Conservation (phyloP, 1,139 yeast genomes). For the Geotrichum aggregatum region DNA sequence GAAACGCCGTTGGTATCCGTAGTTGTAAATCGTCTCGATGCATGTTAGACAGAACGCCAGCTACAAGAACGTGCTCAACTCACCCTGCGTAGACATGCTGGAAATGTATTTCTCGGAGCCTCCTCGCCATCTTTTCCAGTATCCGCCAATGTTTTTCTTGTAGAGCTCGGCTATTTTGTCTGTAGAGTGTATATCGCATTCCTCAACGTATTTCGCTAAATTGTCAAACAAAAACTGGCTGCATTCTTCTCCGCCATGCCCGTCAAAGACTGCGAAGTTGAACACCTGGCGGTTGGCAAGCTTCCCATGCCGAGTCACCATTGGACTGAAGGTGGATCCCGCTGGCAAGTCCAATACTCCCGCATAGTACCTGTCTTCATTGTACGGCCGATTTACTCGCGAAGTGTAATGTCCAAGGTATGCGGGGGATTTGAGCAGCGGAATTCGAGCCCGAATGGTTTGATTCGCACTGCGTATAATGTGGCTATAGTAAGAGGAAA, state of each 20-base stretch:
- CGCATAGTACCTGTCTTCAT: conserved; percentile 76
- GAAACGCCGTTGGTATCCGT: conserved; percentile 58
- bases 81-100: conserved; percentile 38
- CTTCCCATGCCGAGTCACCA: conserved; percentile 31
- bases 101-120: conserved; percentile 47
- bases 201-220: conserved; percentile 56
- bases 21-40: conserved; percentile 52
- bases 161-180: conserved; percentile 50
- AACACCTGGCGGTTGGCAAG: conserved; percentile 44
- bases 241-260: conserved; percentile 87
- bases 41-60: neutral
- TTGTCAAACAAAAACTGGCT: conserved; percentile 54
- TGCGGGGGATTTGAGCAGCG: conserved; percentile 63
- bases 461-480: conserved; percentile 10
- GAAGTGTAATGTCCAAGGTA: conserved; percentile 78
- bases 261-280: conserved; percentile 77
- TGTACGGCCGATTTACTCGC: conserved; percentile 69
- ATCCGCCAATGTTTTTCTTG: conserved; percentile 64
- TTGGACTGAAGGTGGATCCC: conserved; percentile 39
- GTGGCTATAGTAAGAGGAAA: conserved; percentile 18
- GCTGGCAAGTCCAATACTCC: conserved; percentile 49
- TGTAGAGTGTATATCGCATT: conserved; percentile 38
- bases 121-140: conserved; percentile 77
- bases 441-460: conserved; percentile 41
- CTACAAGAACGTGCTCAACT: neutral